phyloP scores from a whole-genome alignment of 352 stramenopile species.

The Blastocystis sp. region DNA sequence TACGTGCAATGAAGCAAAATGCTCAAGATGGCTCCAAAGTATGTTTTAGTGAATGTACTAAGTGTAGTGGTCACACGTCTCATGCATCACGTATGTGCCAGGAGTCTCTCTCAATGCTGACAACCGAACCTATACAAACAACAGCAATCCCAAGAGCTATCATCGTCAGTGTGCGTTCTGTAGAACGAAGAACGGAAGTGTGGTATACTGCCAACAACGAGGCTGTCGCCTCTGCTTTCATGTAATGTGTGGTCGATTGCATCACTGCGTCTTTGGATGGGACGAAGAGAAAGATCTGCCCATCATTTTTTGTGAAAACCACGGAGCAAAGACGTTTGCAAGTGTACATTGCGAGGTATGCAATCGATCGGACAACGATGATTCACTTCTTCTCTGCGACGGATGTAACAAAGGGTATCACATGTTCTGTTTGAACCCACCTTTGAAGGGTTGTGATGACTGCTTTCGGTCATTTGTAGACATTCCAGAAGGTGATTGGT shows the following conservation, averaged over 20 bases:
- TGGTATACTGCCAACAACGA: slow-evolving; percentile 33
- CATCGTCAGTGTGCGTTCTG: slow-evolving; percentile 4
- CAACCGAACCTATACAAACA: slow-evolving; percentile 2
- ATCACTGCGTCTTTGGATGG: slow-evolving; percentile 47
- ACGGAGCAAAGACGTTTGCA: neutral
- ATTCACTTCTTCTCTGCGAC: slow-evolving; percentile 63
- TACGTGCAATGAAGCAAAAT: slow-evolving; percentile 51
- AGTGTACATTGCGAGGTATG: slow-evolving; percentile 35
- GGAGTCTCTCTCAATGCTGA: slow-evolving; percentile 50
- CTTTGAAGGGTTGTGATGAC: neutral
- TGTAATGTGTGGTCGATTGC: slow-evolving; percentile 27
- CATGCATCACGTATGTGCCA: slow-evolving; percentile 53
- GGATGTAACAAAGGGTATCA: slow-evolving; percentile 63
- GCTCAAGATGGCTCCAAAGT: neutral
- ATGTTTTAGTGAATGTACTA: neutral
- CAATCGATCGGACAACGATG: slow-evolving; percentile 47
- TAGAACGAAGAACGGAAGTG: slow-evolving; percentile 18
- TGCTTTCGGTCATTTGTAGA: neutral
- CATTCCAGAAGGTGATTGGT: slow-evolving; percentile 63
- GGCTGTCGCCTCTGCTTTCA: slow-evolving; percentile 12
- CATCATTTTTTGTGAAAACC: neutral
- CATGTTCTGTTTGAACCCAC: slow-evolving; percentile 58
- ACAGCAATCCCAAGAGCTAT: slow-evolving; percentile 11
- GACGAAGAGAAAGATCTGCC: slow-evolving; percentile 27
- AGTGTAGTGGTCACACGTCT: slow-evolving; percentile 28